Conservation (phyloP, 768 basidiomycete genomes). For the Chalciporus pseudorubinellus region DNA sequence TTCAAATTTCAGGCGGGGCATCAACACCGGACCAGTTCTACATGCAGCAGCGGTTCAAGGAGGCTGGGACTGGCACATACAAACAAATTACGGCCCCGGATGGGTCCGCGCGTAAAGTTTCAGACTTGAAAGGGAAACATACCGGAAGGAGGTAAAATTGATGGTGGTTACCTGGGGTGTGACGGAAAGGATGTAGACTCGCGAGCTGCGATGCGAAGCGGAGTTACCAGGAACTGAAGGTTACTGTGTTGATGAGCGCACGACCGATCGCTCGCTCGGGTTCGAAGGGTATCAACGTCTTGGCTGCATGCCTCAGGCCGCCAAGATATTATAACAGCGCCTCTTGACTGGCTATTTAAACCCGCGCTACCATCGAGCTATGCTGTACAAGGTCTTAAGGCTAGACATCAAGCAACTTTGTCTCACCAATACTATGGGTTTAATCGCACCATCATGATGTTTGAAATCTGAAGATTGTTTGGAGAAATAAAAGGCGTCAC, state of each 20-base stretch:
- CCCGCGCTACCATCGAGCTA: conserved; percentile 7
- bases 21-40: neutral
- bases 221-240: conserved; percentile 1
- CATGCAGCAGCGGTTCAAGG: neutral
- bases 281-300: conserved; percentile 3
- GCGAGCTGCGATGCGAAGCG: neutral
- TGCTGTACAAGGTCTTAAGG: no score
- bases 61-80: neutral
- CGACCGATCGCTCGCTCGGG: conserved; percentile 1
- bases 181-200: neutral
- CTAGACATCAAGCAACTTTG: no score
- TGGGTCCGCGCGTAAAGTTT: neutral
- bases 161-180: neutral
- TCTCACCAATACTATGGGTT: no score
- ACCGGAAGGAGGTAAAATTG: neutral
- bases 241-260: neutral
- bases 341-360: no score
- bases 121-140: neutral
- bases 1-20: neutral
- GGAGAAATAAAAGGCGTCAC: no score
- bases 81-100: neutral
- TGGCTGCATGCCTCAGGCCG: no score
- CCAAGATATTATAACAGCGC: no score
- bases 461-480: no score
- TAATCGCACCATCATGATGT: no score